Evolutionary conservation across 441 rosid species (phyloP).

Genomic region (Flueggea neowawraea): DNA sequence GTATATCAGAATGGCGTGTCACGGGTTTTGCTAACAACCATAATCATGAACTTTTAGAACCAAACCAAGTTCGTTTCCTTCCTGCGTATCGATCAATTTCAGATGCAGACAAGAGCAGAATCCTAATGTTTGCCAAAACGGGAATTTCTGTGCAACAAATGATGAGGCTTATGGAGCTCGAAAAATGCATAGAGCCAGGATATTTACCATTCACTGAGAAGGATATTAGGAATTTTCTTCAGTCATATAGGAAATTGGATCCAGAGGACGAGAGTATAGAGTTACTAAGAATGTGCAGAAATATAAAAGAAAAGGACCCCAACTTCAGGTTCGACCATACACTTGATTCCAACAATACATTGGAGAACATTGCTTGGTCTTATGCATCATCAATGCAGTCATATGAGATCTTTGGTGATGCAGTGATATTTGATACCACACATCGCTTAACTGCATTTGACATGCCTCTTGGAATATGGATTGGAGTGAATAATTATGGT

Average conservation of each 20-base stretch:
- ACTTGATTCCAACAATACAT: slow-evolving; percentile 58
- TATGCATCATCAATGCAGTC: slow-evolving; percentile 87
- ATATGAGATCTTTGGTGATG: slow-evolving; percentile 93
- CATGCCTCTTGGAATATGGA: slow-evolving; percentile 97
- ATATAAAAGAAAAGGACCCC: slow-evolving; percentile 89
- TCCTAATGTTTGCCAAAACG: slow-evolving; percentile 95
- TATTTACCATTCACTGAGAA: slow-evolving; percentile 93
- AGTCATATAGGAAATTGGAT: slow-evolving; percentile 79
- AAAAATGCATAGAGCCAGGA: slow-evolving; percentile 94
- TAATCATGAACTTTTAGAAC: slow-evolving; percentile 88
- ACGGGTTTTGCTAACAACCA: slow-evolving; percentile 92
- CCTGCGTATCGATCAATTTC: slow-evolving; percentile 96
- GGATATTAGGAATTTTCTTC: slow-evolving; percentile 96
- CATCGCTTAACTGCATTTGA: slow-evolving; percentile 88
- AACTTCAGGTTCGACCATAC: slow-evolving; percentile 82
- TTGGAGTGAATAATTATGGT: slow-evolving; percentile 91
- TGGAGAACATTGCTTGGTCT: slow-evolving; percentile 97
- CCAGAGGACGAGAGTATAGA: slow-evolving; percentile 89
- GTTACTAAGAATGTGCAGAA: slow-evolving; percentile 84
- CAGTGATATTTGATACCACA: slow-evolving; percentile 90
- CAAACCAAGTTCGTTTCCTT: slow-evolving; percentile 91
- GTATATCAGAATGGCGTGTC: slow-evolving; percentile 87
- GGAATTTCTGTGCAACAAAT: slow-evolving; percentile 97
- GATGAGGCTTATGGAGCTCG: slow-evolving; percentile 99
- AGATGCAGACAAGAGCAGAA: slow-evolving; percentile 86